Evolutionary conservation across 805 yeast genomes (phyloP).

Genomic region (Candida palmyrensis): DNA sequence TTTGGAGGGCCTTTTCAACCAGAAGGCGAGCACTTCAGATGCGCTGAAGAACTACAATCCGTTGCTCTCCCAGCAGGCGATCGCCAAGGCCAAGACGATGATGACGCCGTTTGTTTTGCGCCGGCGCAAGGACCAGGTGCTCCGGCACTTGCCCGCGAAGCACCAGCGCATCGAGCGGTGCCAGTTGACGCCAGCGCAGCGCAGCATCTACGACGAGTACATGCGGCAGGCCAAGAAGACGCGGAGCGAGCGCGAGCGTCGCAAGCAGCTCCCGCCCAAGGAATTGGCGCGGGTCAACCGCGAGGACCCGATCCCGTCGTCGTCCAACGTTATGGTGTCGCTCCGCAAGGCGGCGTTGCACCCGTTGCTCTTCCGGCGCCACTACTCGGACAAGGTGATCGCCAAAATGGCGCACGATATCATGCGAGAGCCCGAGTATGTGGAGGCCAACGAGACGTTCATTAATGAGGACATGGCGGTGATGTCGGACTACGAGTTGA

Average conservation of each 20-base stretch:
- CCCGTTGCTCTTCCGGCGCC: slow-evolving; percentile 74
- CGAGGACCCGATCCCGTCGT: slow-evolving; percentile 32
- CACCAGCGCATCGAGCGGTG: slow-evolving; percentile 60
- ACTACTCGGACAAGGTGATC: slow-evolving; percentile 53
- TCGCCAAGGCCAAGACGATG: slow-evolving; percentile 91
- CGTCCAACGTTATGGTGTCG: slow-evolving; percentile 77
- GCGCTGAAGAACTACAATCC: slow-evolving; percentile 57
- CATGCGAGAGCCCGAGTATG: slow-evolving; percentile 76
- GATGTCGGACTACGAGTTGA: slow-evolving; percentile 88
- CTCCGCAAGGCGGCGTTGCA: slow-evolving; percentile 91
- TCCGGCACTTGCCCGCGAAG: slow-evolving; percentile 83
- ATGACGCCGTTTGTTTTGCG: slow-evolving; percentile 96
- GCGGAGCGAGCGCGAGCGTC: slow-evolving; percentile 38
- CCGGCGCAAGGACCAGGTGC: slow-evolving; percentile 87
- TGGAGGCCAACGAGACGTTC: slow-evolving; percentile 67
- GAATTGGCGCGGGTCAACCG: slow-evolving; percentile 27
- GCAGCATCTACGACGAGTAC: slow-evolving; percentile 55
- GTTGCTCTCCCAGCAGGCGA: slow-evolving; percentile 83
- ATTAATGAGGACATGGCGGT: slow-evolving; percentile 93
- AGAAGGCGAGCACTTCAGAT: slow-evolving; percentile 68
- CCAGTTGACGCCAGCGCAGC: slow-evolving; percentile 53
- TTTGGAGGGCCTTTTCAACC: slow-evolving; percentile 77
- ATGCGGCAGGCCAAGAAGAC: slow-evolving; percentile 40
- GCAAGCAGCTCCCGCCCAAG: slow-evolving; percentile 32
- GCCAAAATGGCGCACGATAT: slow-evolving; percentile 70